Evolutionary conservation across 2,329 filamentous ascomycete species (phyloP).

Genomic region (Pseudogymnoascus sp.): DNA sequence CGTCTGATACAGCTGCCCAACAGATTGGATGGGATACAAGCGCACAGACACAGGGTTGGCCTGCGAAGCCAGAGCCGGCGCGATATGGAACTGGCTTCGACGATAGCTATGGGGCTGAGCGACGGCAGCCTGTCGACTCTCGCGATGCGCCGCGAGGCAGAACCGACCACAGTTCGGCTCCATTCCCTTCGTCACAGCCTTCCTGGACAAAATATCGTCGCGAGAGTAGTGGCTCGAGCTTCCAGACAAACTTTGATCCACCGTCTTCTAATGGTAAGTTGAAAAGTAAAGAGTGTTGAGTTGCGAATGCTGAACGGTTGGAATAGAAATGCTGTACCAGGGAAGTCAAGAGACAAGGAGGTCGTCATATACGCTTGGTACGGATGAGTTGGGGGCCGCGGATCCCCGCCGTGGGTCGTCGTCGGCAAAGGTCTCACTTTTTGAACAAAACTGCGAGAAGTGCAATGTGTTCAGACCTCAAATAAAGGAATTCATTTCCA

Average conservation of each 20-base stretch:
- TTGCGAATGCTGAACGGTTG: slow-evolving; percentile 1
- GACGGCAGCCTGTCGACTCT: background rate
- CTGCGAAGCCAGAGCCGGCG: background rate
- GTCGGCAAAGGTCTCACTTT: background rate
- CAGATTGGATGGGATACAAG: background rate
- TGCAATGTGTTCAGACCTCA: background rate
- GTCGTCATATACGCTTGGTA: background rate
- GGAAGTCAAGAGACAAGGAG: background rate
- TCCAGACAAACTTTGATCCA: background rate
- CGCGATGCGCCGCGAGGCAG: background rate
- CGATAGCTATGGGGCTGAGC: slow-evolving; percentile 1
- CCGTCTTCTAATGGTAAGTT: slow-evolving; percentile 5
- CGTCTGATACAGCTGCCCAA: background rate
- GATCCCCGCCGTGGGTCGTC: background rate
- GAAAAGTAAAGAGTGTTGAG: background rate
- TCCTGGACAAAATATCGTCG: background rate
- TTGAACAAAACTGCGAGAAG: slow-evolving; percentile 1
- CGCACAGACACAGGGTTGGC: background rate
- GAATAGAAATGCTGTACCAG: background rate
- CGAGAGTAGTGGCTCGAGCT: background rate
- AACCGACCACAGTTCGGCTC: background rate
- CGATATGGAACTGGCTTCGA: background rate
- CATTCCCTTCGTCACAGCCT: background rate
- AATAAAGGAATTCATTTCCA: slow-evolving; percentile 2
- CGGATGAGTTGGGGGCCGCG: background rate